phyloP scores from a whole-genome alignment of 2,329 filamentous ascomycete genomes.

The Verruconis gallopava region DNA sequence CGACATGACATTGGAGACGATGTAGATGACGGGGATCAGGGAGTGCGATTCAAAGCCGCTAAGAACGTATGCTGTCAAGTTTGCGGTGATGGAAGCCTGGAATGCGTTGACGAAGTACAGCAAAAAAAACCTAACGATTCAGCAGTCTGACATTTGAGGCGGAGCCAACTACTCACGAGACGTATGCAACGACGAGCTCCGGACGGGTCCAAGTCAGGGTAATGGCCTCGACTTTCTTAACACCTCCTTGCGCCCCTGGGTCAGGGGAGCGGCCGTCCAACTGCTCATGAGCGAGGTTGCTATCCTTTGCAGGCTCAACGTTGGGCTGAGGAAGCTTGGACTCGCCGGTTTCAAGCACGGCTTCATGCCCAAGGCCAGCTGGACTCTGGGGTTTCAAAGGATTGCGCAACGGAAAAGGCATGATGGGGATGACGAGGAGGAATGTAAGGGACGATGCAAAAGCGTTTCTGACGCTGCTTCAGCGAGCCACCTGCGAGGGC shows the following conservation, averaged over 20 bases:
- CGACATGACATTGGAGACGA: slow-evolving; percentile 33
- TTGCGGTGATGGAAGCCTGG: slow-evolving; percentile 14
- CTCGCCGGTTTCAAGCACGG: too few species aligned
- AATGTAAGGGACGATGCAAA: too few species aligned
- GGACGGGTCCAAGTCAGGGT: slow-evolving; percentile 28
- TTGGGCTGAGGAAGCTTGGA: too few species aligned
- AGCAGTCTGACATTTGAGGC: not conserved
- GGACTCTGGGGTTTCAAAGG: too few species aligned
- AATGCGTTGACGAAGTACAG: slow-evolving; percentile 9
- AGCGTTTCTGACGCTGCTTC: too few species aligned
- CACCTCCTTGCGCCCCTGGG: slow-evolving; percentile 24
- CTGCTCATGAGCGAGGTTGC: too few species aligned
- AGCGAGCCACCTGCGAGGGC: too few species aligned
- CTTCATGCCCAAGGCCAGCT: too few species aligned
- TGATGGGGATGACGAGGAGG: too few species aligned
- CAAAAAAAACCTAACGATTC: slow-evolving; percentile 4
- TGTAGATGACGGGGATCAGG: slow-evolving; percentile 17
- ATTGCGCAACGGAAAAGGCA: too few species aligned
- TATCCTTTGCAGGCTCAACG: too few species aligned
- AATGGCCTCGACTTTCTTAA: slow-evolving; percentile 27
- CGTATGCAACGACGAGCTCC: slow-evolving; percentile 25
- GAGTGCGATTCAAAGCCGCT: slow-evolving; percentile 19
- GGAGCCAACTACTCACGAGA: slow-evolving; percentile 19
- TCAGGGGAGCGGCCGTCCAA: too few species aligned
- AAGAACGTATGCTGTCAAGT: slow-evolving; percentile 21